phyloP scores from a whole-genome alignment of 148 eudicot species.

The Oxyria digyna region DNA sequence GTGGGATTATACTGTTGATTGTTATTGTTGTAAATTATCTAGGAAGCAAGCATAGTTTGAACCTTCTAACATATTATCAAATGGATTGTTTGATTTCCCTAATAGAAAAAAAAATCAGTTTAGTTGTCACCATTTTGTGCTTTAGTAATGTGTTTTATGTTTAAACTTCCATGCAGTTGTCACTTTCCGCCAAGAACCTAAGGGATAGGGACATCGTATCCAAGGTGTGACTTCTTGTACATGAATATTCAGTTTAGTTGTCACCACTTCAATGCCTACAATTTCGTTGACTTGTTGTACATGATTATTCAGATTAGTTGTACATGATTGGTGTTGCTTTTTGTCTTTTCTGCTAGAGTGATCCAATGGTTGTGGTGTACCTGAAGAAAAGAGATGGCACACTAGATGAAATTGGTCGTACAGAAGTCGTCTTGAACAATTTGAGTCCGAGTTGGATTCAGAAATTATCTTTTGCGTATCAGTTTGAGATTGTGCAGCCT shows the following conservation, averaged over 20 bases:
- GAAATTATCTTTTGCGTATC: constrained; percentile 55
- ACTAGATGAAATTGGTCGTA: constrained; percentile 87
- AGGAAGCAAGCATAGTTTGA: too few relatives aligned
- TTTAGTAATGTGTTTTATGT: not conserved
- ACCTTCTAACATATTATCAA: too few relatives aligned
- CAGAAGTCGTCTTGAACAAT: constrained; percentile 79
- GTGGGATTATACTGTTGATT: too few relatives aligned
- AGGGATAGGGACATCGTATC: constrained; percentile 63
- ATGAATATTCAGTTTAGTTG: not conserved
- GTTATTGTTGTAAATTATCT: too few relatives aligned
- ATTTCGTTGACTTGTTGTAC: not conserved
- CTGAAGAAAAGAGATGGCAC: constrained; percentile 52
- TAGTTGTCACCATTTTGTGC: too few relatives aligned
- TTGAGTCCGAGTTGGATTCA: constrained; percentile 76
- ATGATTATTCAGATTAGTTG: not conserved
- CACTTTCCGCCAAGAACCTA: constrained; percentile 64
- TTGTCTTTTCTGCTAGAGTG: constrained; percentile 37
- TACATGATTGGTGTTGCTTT: not conserved
- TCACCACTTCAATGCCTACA: too few relatives aligned
- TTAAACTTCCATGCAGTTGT: constrained; percentile 34
- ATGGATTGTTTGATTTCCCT: too few relatives aligned
- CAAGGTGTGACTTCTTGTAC: constrained; percentile 32
- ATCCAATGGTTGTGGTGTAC: constrained; percentile 86
- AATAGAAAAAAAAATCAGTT: too few relatives aligned
- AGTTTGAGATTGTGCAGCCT: constrained; percentile 82